Base-by-base conservation (phyloP, 805 yeast species). In the Wickerhamomyces rabaulensis region DNA sequence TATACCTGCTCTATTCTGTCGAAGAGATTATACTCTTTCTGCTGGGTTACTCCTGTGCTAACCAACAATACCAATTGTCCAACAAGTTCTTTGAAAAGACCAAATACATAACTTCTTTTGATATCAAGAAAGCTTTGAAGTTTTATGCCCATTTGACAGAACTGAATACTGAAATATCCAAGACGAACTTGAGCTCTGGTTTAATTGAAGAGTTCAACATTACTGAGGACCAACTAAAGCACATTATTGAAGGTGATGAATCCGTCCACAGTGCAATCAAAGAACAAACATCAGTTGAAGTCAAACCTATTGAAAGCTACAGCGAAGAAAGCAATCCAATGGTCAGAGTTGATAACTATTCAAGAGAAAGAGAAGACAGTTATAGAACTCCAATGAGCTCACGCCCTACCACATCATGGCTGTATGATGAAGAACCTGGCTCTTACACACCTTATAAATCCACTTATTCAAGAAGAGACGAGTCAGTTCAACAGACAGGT, bases 1-100 rank as follows among this genome's bases (percentile, higher is more conserved):
- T 56, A 1, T 56, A 44, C 25, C 38, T 60, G 9, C 25, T 58
- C 6, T 51, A 40, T 22, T 8, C 46, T 3, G 25, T 55, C 17
- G 47, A 48, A 8, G 39, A 50, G 1, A 45, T 52, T 15, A 13
- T 43, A 4, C 12, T 47, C 15, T 50, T 52, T 2, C 29, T 51
- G 12, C 19, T 54, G 16, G 40, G 43, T 9, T 45, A 42, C 13
- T 35, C 44, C 15, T 43, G 50, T 4, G 29, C 44, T 1, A 43
- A 47, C 31, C 6, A 29, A 20, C 36, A 17, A 9, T 3, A 50
- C 5, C 42, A 39, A 9, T 44, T 51, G 35, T 57, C 59, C 4
- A 44, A 39, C n/a, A 20, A 41, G n/a, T 50, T 48, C 47, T 56
- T 53, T 31, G 27, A 39, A 22, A 33, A 38, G 2, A 40, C 48